A percentile compares a stretch with the other conserved stretches of the same genome.
Conservation (phyloP, 805 yeast genomes). For the Limtongia smithiae region DNA sequence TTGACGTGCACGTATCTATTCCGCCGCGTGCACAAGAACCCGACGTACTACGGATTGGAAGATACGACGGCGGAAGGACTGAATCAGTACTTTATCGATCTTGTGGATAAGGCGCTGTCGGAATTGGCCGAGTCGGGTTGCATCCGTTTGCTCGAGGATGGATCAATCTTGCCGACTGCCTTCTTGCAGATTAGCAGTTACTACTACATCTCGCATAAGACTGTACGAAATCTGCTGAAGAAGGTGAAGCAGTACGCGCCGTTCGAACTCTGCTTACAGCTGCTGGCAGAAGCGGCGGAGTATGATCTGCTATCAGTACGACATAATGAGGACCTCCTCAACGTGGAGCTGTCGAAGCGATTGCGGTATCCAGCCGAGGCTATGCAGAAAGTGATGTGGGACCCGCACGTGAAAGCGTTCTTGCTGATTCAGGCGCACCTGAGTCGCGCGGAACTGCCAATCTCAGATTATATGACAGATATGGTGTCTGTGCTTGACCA, state of each 20-base stretch:
- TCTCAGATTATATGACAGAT: slow-evolving; percentile 93
- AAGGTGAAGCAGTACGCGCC: slow-evolving; percentile 46
- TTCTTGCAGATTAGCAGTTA: slow-evolving; percentile 82
- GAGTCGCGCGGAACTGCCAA: slow-evolving; percentile 73
- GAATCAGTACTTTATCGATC: slow-evolving; percentile 38
- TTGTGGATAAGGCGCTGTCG: slow-evolving; percentile 66
- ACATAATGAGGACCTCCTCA: slow-evolving; percentile 86
- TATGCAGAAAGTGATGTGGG: slow-evolving; percentile 59
- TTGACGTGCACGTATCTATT: slow-evolving; percentile 73
- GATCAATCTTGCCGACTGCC: slow-evolving; percentile 57
- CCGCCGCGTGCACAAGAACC: slow-evolving; percentile 72
- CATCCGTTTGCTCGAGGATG: slow-evolving; percentile 48
- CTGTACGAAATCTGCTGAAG: slow-evolving; percentile 65
- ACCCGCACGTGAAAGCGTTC: slow-evolving; percentile 79
- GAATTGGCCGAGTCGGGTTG: slow-evolving; percentile 72
- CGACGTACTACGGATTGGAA: slow-evolving; percentile 70
- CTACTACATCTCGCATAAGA: slow-evolving; percentile 87
- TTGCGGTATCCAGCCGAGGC: slow-evolving; percentile 55
- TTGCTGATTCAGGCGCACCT: slow-evolving; percentile 70
- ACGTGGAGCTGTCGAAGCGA: slow-evolving; percentile 74
- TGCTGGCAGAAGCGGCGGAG: slow-evolving; percentile 66
- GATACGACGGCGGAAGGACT: slow-evolving; percentile 50
- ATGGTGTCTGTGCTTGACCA: slow-evolving; percentile 91
- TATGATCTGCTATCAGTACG: slow-evolving; percentile 86
- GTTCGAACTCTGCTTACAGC: slow-evolving; percentile 61